Evolutionary conservation across 331 rosid species (phyloP).

Genomic region (Spiraea crenata): DNA sequence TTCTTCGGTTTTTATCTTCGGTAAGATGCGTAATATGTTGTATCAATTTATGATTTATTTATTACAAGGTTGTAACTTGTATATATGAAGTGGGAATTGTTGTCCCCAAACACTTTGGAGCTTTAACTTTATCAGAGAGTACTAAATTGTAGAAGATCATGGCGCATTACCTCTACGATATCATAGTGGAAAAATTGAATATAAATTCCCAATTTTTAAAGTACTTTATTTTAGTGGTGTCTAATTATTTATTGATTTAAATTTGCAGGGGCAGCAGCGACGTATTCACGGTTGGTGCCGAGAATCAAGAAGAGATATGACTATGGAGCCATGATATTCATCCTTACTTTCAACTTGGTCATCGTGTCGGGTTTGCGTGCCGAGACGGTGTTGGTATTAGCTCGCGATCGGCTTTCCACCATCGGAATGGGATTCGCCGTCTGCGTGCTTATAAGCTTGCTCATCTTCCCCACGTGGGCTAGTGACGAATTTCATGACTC

Average conservation of each 20-base stretch:
- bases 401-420: slow-evolving; percentile 60
- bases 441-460: slow-evolving; percentile 55
- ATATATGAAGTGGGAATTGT: too few relatives aligned
- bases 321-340: slow-evolving; percentile 67
- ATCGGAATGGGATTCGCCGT: slow-evolving; percentile 66
- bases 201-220: too few relatives aligned
- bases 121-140: not conserved
- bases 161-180: not conserved
- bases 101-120: slow-evolving; percentile 14
- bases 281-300: slow-evolving; percentile 54
- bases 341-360: slow-evolving; percentile 74
- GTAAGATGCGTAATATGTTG: slow-evolving; percentile 27
- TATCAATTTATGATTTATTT: too few relatives aligned
- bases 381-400: slow-evolving; percentile 47
- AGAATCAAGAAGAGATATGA: slow-evolving; percentile 76
- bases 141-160: not conserved
- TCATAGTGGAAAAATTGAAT: not conserved
- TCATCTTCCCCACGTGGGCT: slow-evolving; percentile 77
- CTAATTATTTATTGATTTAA: too few relatives aligned
- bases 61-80: too few relatives aligned
- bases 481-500: slow-evolving; percentile 86
- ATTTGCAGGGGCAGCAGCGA: slow-evolving; percentile 51
- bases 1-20: slow-evolving; percentile 48
- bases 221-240: not conserved
- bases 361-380: slow-evolving; percentile 67